These are phyloP conservation scores for Ephemerocybe angulata DNA, from an alignment of 768 basidiomycete genomes.

Conservation along the genomic window DNA sequence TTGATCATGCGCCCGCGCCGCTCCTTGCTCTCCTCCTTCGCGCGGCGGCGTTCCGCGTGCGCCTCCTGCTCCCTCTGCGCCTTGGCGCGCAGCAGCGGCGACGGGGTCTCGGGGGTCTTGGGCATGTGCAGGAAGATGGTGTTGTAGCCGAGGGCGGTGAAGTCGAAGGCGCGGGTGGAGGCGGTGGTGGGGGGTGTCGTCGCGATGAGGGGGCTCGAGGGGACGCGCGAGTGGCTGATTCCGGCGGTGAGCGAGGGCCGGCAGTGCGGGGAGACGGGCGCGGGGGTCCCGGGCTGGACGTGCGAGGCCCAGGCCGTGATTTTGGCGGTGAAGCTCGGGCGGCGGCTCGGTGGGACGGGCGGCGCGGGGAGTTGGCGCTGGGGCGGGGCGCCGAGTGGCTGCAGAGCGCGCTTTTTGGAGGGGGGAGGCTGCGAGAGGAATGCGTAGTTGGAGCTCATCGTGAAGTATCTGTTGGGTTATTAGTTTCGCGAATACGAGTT, in stretches of 20 bases:
- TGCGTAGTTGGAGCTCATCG: conserved; percentile 27
- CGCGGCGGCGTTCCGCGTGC: conserved; percentile 15
- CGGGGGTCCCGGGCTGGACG: conserved; percentile 70
- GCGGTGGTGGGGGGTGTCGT: conserved; percentile 47
- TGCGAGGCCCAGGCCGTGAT: conserved; percentile 61
- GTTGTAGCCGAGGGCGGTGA: conserved; percentile 61
- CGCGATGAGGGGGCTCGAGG: conserved; percentile 48
- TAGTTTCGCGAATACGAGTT: background rate
- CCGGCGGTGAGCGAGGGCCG: conserved; percentile 22
- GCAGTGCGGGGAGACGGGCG: conserved; percentile 37
- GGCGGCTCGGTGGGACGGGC: conserved; percentile 21
- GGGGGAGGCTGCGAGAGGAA: conserved; percentile 43
- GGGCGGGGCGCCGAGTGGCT: conserved; percentile 27
- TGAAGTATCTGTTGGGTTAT: background rate
- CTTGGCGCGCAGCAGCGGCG: conserved; percentile 25
- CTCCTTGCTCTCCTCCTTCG: conserved; percentile 11
- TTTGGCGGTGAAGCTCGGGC: conserved; percentile 39
- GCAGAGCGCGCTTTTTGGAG: conserved; percentile 32
- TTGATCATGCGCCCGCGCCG: conserved; percentile 11
- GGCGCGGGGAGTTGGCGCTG: conserved; percentile 12
- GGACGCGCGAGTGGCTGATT: conserved; percentile 34
- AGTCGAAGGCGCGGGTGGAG: conserved; percentile 49
- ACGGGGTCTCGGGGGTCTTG: conserved; percentile 44
- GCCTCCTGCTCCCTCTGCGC: conserved; percentile 12
- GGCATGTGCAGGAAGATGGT: conserved; percentile 61